A percentile compares a stretch with the other conserved stretches of the same genome.
Evolutionary conservation across 163 green algal genomes (phyloP).

Genomic region (Trebouxiophyceae sp.): DNA sequence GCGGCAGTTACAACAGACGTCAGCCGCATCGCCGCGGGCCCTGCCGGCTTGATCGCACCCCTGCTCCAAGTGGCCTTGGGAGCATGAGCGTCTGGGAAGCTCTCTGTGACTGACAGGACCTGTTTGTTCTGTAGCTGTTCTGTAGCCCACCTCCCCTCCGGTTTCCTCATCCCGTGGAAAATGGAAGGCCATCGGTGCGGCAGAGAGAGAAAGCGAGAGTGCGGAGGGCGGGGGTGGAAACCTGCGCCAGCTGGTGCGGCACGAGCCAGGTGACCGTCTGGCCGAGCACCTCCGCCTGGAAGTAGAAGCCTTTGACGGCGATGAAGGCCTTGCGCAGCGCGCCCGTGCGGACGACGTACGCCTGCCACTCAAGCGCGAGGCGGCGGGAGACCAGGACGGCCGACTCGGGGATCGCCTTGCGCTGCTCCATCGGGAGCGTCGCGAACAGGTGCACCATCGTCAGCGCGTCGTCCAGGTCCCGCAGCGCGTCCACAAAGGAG

Average conservation of each 20-base stretch:
- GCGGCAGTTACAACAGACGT: too few species aligned
- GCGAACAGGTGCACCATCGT: slow-evolving; percentile 96
- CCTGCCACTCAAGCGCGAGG: slow-evolving; percentile 90
- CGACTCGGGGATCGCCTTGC: slow-evolving; percentile 51
- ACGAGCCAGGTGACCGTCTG: slow-evolving; percentile 93
- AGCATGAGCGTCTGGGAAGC: too few species aligned
- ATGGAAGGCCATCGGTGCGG: too few species aligned
- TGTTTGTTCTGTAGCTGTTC: too few species aligned
- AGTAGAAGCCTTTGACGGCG: slow-evolving; percentile 89
- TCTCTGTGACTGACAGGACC: too few species aligned
- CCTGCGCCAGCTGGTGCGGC: slow-evolving; percentile 78
- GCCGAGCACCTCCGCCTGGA: slow-evolving; percentile 80
- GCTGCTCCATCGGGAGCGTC: slow-evolving; percentile 69
- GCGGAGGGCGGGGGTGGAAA: background rate
- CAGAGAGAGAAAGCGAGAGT: too few species aligned
- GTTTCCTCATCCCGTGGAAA: too few species aligned
- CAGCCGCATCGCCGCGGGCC: too few species aligned
- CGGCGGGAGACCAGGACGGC: slow-evolving; percentile 35
- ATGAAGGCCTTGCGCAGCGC: slow-evolving; percentile 90
- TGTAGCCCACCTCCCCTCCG: too few species aligned
- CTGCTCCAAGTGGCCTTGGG: too few species aligned
- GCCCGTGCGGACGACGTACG: slow-evolving; percentile 78
- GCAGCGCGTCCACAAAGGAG: slow-evolving; percentile 94
- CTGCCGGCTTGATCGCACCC: too few species aligned
- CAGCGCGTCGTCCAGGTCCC: slow-evolving; percentile 96